phyloP scores from a whole-genome alignment of 208 protist genomes.

The Leishmania mexicana region DNA sequence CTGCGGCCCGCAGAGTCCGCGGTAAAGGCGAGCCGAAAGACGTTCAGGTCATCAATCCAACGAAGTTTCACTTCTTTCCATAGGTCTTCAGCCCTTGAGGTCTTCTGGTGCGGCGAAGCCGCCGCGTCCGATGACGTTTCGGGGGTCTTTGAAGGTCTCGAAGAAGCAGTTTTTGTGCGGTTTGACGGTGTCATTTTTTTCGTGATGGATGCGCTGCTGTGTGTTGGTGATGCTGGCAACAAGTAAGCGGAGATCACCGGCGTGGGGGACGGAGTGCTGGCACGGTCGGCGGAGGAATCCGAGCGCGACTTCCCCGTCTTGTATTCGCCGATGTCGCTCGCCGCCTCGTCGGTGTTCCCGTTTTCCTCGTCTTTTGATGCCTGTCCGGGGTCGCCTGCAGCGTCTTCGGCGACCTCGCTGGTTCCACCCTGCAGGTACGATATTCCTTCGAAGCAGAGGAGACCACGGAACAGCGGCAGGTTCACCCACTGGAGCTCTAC shows the following conservation, averaged over 20 bases:
- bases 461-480: slow-evolving; percentile 59
- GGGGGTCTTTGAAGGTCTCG: background rate
- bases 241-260: background rate
- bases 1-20: background rate
- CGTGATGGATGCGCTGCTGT: background rate
- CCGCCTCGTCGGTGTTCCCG: background rate
- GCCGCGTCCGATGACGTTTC: background rate
- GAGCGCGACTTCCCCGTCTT: background rate
- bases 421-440: slow-evolving; percentile 15
- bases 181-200: background rate
- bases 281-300: background rate
- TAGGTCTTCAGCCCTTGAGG: slow-evolving; percentile 7
- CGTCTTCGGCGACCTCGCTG: background rate
- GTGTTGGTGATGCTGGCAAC: background rate
- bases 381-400: no score
- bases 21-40: slow-evolving; percentile 33
- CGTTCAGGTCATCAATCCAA: slow-evolving; percentile 47
- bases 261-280: background rate
- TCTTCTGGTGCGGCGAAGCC: background rate
- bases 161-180: background rate
- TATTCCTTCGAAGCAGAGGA: slow-evolving; percentile 59
- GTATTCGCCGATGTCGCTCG: background rate
- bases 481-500: slow-evolving; percentile 20
- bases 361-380: background rate
- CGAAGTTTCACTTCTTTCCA: slow-evolving; percentile 39